Evolutionary conservation across 495 filamentous ascomycete species (phyloP).

Genomic region (Glarea lozoyensis): DNA sequence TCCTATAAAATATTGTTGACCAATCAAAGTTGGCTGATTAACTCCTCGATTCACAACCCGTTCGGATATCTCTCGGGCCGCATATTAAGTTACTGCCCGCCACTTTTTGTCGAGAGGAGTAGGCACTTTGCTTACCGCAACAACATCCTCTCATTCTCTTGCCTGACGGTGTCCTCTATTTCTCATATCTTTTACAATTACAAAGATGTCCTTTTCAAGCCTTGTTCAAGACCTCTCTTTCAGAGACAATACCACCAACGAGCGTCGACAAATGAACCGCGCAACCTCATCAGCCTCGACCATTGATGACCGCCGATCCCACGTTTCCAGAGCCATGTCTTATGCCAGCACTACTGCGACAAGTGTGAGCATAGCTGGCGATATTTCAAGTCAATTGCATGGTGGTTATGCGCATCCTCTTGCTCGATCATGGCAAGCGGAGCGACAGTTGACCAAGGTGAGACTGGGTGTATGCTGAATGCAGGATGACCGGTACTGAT

Average conservation of each 20-base stretch:
- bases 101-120: too few relatives aligned
- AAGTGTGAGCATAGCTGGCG: conserved; percentile 83
- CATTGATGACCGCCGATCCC: conserved; percentile 52
- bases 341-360: conserved; percentile 87
- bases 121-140: too few relatives aligned
- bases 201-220: conserved; percentile 79
- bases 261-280: conserved; percentile 23
- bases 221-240: conserved; percentile 81
- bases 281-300: conserved; percentile 37
- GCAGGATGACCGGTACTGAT: conserved; percentile 3
- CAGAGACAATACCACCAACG: conserved; percentile 47
- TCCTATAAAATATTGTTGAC: too few relatives aligned
- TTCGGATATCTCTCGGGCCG: too few relatives aligned
- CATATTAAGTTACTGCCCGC: too few relatives aligned
- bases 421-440: conserved; percentile 87
- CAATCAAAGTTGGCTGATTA: too few relatives aligned
- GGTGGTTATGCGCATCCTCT: conserved; percentile 91
- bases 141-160: conserved; percentile 1
- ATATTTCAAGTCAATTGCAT: conserved; percentile 92
- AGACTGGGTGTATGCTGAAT: conserved; percentile 10
- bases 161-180: neutral
- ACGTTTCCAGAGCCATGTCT: conserved; percentile 65
- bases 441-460: conserved; percentile 94
- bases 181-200: conserved; percentile 3
- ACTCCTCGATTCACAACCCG: too few relatives aligned